Evolutionary conservation across 2,329 filamentous ascomycete species (phyloP), one percentile per base, ranked within the genome.

Genomic region (Didymella exigua): DNA sequence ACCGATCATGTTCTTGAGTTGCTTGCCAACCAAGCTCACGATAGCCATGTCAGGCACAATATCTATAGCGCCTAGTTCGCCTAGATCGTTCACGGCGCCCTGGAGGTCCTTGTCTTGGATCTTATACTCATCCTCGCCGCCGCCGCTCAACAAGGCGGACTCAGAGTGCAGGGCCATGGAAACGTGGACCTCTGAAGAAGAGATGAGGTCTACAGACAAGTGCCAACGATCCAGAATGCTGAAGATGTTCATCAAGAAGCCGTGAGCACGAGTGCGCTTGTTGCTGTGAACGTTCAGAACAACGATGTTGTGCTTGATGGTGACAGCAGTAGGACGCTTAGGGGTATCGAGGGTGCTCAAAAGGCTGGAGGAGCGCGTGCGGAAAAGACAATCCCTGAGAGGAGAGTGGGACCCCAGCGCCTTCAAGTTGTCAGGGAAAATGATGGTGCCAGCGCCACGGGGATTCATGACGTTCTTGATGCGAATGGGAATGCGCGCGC

Each of bases 261-360:
- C 93, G 74, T 98, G 95, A 0, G 93, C 96, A 60, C 96, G 89
- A 8, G 93, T 96, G 61, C 93, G 88, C 80, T 96, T 96, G 80
- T 99, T 98, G 49, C 91, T 96, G 81, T 98, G 93, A 40, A 99
- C 91, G 77, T 99, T 99, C 70, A 99, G 91, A 62, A 99, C 92
- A 41, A 93, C 89, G 72, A 99, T 98, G 72, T 92, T 89, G 77
- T 95, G 90, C 80, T 99, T 99, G 79, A 97, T 96, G 11, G 95
- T 99, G 16, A 99, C 93, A 6, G 95, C 80, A 0, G 80, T 82
- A 3, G 80, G 80, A 5, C 79, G 75, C 66, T 77, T 80, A 21
- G 79, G 78, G 8, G 70, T 62, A 67, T 82, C 83, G 10, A 81
- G 76, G 5, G 70, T 59, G 13, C 63, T 65, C 56, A 84, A 67